Percentiles rank a stretch among this genome's conserved stretches.
These are phyloP conservation scores for Cafeteria roenbergensis DNA, from an alignment of 108 stramenopile genomes.

Conservation along the genomic window DNA sequence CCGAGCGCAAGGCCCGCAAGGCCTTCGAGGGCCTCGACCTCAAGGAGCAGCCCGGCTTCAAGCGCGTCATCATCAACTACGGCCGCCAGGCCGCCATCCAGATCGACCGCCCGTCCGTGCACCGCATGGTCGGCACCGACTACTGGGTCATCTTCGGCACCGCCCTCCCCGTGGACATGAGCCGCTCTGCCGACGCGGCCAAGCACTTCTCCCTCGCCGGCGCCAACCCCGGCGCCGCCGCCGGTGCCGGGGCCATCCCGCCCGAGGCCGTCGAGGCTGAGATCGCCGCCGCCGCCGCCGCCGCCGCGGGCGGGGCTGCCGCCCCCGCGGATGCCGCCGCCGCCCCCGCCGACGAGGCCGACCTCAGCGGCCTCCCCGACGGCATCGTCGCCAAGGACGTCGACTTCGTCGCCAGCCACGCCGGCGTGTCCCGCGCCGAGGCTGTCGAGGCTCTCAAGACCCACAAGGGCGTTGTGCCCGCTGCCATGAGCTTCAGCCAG, in stretches of 20 bases:
- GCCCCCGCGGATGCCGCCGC: conserved; percentile 44
- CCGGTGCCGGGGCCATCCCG: conserved; percentile 18
- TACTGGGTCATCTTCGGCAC: conserved; percentile 97
- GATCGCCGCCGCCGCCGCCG: conserved; percentile 18
- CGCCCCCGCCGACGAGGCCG: conserved; percentile 70
- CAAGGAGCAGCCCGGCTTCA: conserved; percentile 75
- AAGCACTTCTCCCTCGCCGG: conserved; percentile 24
- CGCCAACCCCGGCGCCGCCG: conserved; percentile 17
- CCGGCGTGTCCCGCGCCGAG: conserved; percentile 59
- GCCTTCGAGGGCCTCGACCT: conserved; percentile 92
- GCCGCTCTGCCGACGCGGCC: conserved; percentile 56
- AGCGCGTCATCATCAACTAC: conserved; percentile 92
- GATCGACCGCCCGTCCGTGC: conserved; percentile 85
- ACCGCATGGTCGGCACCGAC: conserved; percentile 73
- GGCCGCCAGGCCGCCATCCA: conserved; percentile 72
- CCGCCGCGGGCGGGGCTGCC: conserved; percentile 6
- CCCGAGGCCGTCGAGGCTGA: conserved; percentile 17
- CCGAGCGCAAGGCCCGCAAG: conserved; percentile 97
- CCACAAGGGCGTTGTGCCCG: too few species aligned
- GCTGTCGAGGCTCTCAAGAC: too few species aligned
- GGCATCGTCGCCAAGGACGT: conserved; percentile 80
- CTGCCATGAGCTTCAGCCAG: too few species aligned
- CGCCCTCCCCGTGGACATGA: conserved; percentile 87
- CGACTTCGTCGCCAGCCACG: conserved; percentile 84
- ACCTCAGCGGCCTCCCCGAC: conserved; percentile 8